Evolutionary conservation across 257 asterid species (phyloP), one percentile per base, ranked within the genome.

Genomic region (Thymus mandschuricus): DNA sequence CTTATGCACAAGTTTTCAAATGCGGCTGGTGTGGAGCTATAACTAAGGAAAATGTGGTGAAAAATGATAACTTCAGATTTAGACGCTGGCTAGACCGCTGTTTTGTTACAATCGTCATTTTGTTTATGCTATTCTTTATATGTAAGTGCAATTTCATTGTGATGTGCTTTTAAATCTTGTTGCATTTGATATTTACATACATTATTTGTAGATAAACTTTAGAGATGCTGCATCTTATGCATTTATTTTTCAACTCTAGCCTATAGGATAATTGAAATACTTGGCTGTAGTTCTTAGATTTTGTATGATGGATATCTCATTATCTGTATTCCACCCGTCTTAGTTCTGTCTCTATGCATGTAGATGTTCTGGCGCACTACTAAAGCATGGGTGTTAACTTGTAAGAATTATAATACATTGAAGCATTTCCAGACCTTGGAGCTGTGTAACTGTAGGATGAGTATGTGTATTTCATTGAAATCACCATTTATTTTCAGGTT

Each of bases 21-120:
- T 94, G 98, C 40, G 96, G 95, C 64, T 94, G 97, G 99, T 94
- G 98, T 75, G 99, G 97, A 79, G 97, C 98, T 60, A 88, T 94
- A 76, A 89, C 97, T 46, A 81, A 86, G 78, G 90, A 75, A 68
- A 80, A 81, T 56, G 73, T 78, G 27, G 69, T 66, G 70, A 88
- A 84, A 73, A 64, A 30, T 61, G 95, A 86, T 62, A 76, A 78
- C 71, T 72, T 84, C 21, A 64, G 76, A 72, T 83, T 89, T 82
- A 94, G 92, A 69, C 90, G 87, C 55, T 85, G 84, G 81, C 87
- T 95, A 10, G 98, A 94, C 71, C 82, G 86, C n/a, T 87, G 88
- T 74, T 85, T 89, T 75, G 90, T 94, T 68, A 66, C 79, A 71
- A 60, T 86, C 48, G 88, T 92, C 72, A 67, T 87, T 52, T 54